Evolutionary conservation across 2,329 filamentous ascomycete genomes (phyloP).

Genomic region (Botrytis squamosa): DNA sequence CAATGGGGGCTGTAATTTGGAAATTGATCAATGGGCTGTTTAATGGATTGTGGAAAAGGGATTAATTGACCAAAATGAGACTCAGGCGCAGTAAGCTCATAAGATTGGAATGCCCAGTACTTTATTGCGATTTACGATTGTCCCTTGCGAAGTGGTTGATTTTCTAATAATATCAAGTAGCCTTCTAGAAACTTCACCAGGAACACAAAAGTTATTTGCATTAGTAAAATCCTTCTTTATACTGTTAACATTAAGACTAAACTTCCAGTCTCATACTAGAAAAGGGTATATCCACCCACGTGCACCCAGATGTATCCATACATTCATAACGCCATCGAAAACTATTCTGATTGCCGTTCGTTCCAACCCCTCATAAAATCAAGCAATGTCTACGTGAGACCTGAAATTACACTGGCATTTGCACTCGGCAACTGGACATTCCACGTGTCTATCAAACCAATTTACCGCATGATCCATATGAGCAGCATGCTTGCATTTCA

Average conservation of each 20-base stretch:
- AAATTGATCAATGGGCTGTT: neutral
- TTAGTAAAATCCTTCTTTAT: neutral
- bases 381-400: slow-evolving; percentile 13
- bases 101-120: too few species aligned
- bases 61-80: neutral
- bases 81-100: neutral
- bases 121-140: neutral
- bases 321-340: slow-evolving; percentile 4
- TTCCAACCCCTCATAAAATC: neutral
- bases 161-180: neutral
- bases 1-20: neutral
- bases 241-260: neutral
- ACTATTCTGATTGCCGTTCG: neutral
- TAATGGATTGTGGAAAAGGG: neutral
- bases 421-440: slow-evolving; percentile 69
- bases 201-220: neutral
- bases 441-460: slow-evolving; percentile 64
- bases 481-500: slow-evolving; percentile 66
- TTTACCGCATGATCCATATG: slow-evolving; percentile 65
- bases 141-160: neutral
- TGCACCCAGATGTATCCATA: neutral
- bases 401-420: slow-evolving; percentile 54
- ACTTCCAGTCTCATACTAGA: neutral
- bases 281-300: slow-evolving; percentile 6
- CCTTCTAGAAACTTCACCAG: neutral